Conservation (phyloP, 176 grass and related monocot genomes). For the maize (Zea mays) region DNA sequence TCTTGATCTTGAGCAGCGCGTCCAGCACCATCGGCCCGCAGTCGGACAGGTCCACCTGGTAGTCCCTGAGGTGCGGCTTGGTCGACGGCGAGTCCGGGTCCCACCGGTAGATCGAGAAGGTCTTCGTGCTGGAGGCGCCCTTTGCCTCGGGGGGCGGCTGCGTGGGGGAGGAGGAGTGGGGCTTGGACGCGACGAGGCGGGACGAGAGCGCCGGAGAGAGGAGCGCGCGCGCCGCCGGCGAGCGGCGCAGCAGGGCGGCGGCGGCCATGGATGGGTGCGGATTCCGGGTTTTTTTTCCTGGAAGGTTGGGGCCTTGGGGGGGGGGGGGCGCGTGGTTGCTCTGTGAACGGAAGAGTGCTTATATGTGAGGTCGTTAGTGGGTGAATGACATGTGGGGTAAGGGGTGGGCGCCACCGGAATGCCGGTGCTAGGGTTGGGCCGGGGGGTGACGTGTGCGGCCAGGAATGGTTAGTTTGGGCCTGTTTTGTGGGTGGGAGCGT, state of each 20-base stretch:
- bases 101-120: conserved; percentile 99
- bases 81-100: conserved; percentile 74
- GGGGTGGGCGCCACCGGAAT: neutral
- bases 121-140: conserved; percentile 43
- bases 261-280: conserved; percentile 51
- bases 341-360: conserved; percentile 28
- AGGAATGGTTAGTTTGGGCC: conserved; percentile 1
- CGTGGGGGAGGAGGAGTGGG: conserved; percentile 67
- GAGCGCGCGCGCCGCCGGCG: conserved; percentile 46
- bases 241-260: conserved; percentile 46
- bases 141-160: conserved; percentile 27
- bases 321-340: conserved; percentile 24
- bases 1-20: conserved; percentile 91
- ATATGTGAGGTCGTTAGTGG: neutral
- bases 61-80: conserved; percentile 83
- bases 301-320: neutral
- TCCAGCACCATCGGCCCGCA: conserved; percentile 91
- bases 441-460: conserved; percentile 33
- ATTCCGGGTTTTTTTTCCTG: conserved; percentile 13
- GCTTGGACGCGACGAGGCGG: conserved; percentile 61
- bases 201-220: conserved; percentile 51
- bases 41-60: conserved; percentile 74
- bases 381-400: conserved; percentile 47
- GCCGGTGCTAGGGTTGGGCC: conserved; percentile 42
- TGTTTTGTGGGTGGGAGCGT: conserved; percentile 26